Evolutionary conservation across 2,329 filamentous ascomycete species (phyloP), one percentile per base, ranked within the genome.

Genomic region (Stylonectria norvegica): DNA sequence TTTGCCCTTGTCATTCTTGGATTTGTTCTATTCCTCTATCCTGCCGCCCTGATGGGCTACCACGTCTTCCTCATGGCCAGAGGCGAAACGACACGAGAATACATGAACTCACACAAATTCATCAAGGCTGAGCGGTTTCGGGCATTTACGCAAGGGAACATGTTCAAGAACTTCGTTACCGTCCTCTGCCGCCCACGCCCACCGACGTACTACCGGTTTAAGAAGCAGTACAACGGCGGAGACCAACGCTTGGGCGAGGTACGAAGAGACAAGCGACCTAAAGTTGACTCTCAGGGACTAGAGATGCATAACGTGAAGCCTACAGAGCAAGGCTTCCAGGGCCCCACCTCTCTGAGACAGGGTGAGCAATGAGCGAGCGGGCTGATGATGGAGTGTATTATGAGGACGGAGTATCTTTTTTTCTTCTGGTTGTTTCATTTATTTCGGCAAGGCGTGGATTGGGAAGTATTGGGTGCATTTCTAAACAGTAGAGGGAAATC

Each of bases 61-160:
- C 93, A 98, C 66, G 61, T 97, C 33, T 96, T 95, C 68, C 75
- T 98, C 30, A 89, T 94, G 69, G 85, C 81, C 5, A 78, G 91
- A 20, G 93, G 91, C 34, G 91, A 98, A 70, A 98, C 91, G 1
- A 98, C 93, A 1, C 78, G 93, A 53, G 93, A 98, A 66, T 96
- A 95, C 63, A 80, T 98, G 50, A 95, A 95, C 66, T 90, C 86
- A 4, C 89, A 95, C 66, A 97, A 97, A 65, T 97, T 98, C 62
- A 71, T 85, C 48, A 94, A 93, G 68, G 85, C 85, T 55, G 91
- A 98, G 62, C 81, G 93, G 10, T 94, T 95, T 65, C 76, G 90
- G 30, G 89, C 93, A 2, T 98, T 95, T 56, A 90, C 82, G 2
- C 89, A 94, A 58, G 83, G 82, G 23, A 85, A 72, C 51, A 70